Evolutionary conservation across 257 asterid genomes (phyloP), one percentile per base, ranked within the genome.

Genomic region (Solanum verrucosum): DNA sequence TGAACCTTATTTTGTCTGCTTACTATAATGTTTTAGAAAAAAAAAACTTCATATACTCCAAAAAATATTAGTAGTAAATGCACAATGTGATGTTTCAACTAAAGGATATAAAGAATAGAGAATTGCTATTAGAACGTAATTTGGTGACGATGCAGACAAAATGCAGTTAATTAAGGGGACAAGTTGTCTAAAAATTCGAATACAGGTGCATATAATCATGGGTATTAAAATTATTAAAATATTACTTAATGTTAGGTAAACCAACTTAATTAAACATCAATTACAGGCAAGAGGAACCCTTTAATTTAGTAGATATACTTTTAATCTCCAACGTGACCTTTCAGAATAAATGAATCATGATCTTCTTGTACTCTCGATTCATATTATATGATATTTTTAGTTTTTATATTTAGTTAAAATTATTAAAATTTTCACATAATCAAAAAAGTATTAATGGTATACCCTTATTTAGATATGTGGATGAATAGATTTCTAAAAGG

Each of bases 81-180:
- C 42, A 81, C 29, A 46, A 81, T 46, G 85, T 49, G 68, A 81
- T 46, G 68, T 81, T 81, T 46, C 85, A 81, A 44, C 85, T 79
- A 79, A 79, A 44, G n/a, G 84, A 78, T 20, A 42, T 25, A 78
- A 78, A 78, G 33, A 37, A 37, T 23, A 75, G 33, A 77, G 60
- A 27, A 44, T 46, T 81, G 68, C 16, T 46, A 73, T 73, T 9
- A 49, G 60, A 46, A 46, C 42, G 21, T 81, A 46, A 77, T 31
- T 81, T 46, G 68, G 78, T 29, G 21, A 73, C 67, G 89, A 88
- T 88, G 87, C 70, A 85, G 71, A 83, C 44, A 20, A 18, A 38
- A 65, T 92, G 92, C 88, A 89, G 81, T 81, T 91, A 90, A 84
- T 92, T 33, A 87, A 29, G 89, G 91, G 86, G 85, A 89, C 93